phyloP scores from a whole-genome alignment of 495 filamentous ascomycete genomes.

The Penicillium ochrochloron region DNA sequence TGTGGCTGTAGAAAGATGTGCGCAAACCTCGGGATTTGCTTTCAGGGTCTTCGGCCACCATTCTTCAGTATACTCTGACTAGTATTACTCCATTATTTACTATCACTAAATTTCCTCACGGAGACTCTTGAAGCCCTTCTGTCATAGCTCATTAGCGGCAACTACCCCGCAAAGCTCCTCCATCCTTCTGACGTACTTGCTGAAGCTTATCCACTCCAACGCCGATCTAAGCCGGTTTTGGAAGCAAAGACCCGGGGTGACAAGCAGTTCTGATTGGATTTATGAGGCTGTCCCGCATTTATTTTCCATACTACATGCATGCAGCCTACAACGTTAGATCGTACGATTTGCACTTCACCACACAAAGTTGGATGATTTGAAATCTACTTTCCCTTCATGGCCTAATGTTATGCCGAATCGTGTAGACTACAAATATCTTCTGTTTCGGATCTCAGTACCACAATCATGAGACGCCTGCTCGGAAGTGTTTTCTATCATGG shows the following conservation, averaged over 20 bases:
- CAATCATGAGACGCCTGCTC: neutral
- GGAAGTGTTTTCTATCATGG: neutral
- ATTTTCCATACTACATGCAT: neutral
- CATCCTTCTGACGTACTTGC: neutral
- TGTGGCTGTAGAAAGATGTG: neutral
- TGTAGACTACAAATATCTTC: neutral
- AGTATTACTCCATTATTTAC: neutral
- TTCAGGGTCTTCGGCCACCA: neutral
- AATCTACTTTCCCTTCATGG: neutral
- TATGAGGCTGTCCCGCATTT: neutral
- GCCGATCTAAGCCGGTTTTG: neutral
- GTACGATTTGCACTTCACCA: neutral
- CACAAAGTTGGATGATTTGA: neutral
- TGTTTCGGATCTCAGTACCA: neutral
- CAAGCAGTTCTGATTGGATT: neutral
- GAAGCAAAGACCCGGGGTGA: conserved; percentile 1
- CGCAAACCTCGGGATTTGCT: neutral
- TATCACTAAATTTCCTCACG: too few species aligned
- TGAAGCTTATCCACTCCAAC: neutral
- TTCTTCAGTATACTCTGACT: neutral
- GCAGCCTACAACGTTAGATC: neutral
- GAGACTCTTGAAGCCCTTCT: too few species aligned
- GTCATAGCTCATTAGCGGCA: neutral
- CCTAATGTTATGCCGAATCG: neutral
- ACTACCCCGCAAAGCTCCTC: neutral